phyloP scores from a whole-genome alignment of 73 alveolate species.

The Halteria grandinella region DNA sequence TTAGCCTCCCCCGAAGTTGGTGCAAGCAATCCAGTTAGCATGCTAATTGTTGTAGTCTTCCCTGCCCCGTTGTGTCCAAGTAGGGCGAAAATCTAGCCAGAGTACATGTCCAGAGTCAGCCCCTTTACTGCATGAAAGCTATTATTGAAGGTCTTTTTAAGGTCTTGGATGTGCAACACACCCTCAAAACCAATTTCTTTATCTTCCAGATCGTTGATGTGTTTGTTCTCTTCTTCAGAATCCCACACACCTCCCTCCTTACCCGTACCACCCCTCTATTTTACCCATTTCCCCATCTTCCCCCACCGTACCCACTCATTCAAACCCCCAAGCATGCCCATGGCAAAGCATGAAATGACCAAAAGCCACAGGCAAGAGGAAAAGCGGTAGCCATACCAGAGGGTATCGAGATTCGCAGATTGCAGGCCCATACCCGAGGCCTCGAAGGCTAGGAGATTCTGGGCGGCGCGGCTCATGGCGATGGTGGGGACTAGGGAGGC shows the following conservation, averaged over 20 bases:
- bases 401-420: conserved; percentile 11
- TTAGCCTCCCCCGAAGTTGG: conserved; percentile 69
- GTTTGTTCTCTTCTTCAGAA: conserved; percentile 25
- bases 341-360: conserved; percentile 45
- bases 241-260: conserved; percentile 23
- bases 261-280: neutral
- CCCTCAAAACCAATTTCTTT: conserved; percentile 55
- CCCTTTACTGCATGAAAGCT: conserved; percentile 79
- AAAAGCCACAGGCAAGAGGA: conserved; percentile 16
- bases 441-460: conserved; percentile 33
- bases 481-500: conserved; percentile 56
- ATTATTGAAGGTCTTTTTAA: conserved; percentile 70
- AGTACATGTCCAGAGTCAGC: conserved; percentile 75
- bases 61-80: conserved; percentile 94
- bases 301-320: neutral
- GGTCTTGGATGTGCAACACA: conserved; percentile 58
- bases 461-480: conserved; percentile 35
- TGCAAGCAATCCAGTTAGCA: conserved; percentile 77
- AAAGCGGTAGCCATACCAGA: conserved; percentile 47
- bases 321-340: conserved; percentile 23
- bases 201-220: neutral
- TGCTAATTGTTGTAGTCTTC: conserved; percentile 78
- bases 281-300: neutral
- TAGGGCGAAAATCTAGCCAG: conserved; percentile 86
- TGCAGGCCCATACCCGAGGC: conserved; percentile 39